These are phyloP conservation scores for Breynia disticha DNA, from an alignment of 441 rosid genomes.

Conservation along the genomic window DNA sequence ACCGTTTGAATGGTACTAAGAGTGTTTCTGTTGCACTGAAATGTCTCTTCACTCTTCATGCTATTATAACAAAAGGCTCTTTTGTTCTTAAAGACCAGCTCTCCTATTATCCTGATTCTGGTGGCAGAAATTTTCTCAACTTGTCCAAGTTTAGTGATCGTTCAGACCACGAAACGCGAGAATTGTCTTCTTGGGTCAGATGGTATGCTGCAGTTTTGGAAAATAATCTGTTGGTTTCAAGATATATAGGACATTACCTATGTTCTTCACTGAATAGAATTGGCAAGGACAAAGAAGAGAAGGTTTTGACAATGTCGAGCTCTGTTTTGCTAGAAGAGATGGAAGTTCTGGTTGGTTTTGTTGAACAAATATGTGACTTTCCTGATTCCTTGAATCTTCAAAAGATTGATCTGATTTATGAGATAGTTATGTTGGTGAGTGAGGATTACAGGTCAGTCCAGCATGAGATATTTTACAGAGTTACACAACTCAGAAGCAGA, in stretches of 20 bases:
- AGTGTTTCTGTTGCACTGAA: conserved; percentile 50
- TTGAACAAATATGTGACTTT: conserved; percentile 27
- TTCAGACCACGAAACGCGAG: conserved; percentile 26
- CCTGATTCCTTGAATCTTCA: conserved; percentile 45
- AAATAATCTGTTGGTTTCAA: conserved; percentile 28
- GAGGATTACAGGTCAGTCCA: conserved; percentile 47
- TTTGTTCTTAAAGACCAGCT: conserved; percentile 33
- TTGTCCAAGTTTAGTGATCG: conserved; percentile 35
- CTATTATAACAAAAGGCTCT: conserved; percentile 26
- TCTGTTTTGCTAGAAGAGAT: conserved; percentile 31
- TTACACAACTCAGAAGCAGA: conserved; percentile 32
- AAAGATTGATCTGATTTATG: conserved; percentile 43
- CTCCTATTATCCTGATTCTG: conserved; percentile 26
- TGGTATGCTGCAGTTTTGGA: conserved; percentile 58
- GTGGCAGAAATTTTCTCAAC: conserved; percentile 40
- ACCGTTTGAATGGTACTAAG: conserved; percentile 33
- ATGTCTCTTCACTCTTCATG: conserved; percentile 46
- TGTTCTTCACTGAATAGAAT: neutral
- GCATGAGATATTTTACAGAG: conserved; percentile 34
- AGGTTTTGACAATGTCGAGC: conserved; percentile 2
- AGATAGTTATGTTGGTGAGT: conserved; percentile 43
- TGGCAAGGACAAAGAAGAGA: conserved; percentile 6
- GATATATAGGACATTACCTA: conserved; percentile 26
- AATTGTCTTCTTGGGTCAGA: conserved; percentile 52
- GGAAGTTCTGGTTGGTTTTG: conserved; percentile 33